phyloP scores from a whole-genome alignment of 805 yeast genomes.

The Candida arabinofermentans region DNA sequence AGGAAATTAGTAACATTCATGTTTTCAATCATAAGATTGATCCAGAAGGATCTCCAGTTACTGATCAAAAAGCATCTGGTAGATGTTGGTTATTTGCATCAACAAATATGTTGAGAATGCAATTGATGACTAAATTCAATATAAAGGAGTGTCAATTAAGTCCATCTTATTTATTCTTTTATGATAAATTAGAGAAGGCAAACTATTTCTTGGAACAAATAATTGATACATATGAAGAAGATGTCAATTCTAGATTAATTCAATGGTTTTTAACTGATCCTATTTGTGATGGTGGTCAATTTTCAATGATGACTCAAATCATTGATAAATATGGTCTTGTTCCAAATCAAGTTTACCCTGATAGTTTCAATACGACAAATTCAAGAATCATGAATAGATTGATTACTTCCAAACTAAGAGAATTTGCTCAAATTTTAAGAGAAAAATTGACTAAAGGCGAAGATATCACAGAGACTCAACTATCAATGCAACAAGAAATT shows the following conservation, averaged over 20 bases:
- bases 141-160: conserved; percentile 69
- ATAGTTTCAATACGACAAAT: conserved; percentile 50
- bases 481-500: conserved; percentile 51
- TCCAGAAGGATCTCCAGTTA: conserved; percentile 58
- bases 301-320: conserved; percentile 75
- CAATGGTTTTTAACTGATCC: conserved; percentile 65
- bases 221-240: conserved; percentile 62
- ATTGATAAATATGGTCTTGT: conserved; percentile 78
- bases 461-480: conserved; percentile 32
- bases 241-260: conserved; percentile 65
- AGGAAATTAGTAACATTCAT: conserved; percentile 29
- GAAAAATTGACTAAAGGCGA: conserved; percentile 36
- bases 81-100: conserved; percentile 91
- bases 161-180: conserved; percentile 75
- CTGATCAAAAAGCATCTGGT: conserved; percentile 73
- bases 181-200: conserved; percentile 82
- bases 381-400: conserved; percentile 53
- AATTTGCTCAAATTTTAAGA: conserved; percentile 70
- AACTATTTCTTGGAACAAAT: conserved; percentile 77
- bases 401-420: conserved; percentile 68
- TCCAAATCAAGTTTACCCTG: conserved; percentile 72
- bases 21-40: conserved; percentile 41
- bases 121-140: conserved; percentile 57
- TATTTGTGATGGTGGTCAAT: conserved; percentile 82
- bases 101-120: conserved; percentile 64